phyloP scores from a whole-genome alignment of 1,284 basidiomycete species.

The Hemileia vastatrix region DNA sequence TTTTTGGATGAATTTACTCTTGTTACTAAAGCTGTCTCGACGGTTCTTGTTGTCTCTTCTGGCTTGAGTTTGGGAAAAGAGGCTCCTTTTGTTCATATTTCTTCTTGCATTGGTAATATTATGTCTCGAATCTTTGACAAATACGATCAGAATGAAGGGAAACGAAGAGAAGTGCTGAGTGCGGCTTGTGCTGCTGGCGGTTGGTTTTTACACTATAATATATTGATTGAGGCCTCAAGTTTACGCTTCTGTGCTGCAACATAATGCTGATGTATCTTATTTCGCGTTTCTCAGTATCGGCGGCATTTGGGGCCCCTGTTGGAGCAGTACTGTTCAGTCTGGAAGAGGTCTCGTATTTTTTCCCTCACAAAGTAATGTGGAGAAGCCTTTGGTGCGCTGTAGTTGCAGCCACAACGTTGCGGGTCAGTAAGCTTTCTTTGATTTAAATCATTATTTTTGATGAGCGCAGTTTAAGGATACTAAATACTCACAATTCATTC shows the following conservation, averaged over 20 bases:
- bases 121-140: slow-evolving; percentile 75
- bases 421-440: slow-evolving; percentile 11
- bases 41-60: slow-evolving; percentile 81
- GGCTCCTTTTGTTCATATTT: slow-evolving; percentile 94
- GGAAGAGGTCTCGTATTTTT: slow-evolving; percentile 73
- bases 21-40: slow-evolving; percentile 79
- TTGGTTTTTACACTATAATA: too few relatives aligned
- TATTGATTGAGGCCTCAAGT: neutral
- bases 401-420: slow-evolving; percentile 38
- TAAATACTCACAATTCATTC: slow-evolving; percentile 32
- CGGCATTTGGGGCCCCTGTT: slow-evolving; percentile 27
- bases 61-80: slow-evolving; percentile 86
- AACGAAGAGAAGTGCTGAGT: slow-evolving; percentile 80
- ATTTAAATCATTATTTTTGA: slow-evolving; percentile 16
- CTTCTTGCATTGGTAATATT: slow-evolving; percentile 88
- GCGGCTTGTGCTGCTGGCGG: slow-evolving; percentile 54
- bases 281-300: slow-evolving; percentile 26
- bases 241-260: slow-evolving; percentile 53
- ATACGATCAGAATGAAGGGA: slow-evolving; percentile 85
- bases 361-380: slow-evolving; percentile 66
- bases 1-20: slow-evolving; percentile 84
- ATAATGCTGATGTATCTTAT: slow-evolving; percentile 45
- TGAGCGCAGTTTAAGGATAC: slow-evolving; percentile 59
- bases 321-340: slow-evolving; percentile 53
- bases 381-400: slow-evolving; percentile 40